Conservation (phyloP, 768 basidiomycete genomes). For the Russula sp. region DNA sequence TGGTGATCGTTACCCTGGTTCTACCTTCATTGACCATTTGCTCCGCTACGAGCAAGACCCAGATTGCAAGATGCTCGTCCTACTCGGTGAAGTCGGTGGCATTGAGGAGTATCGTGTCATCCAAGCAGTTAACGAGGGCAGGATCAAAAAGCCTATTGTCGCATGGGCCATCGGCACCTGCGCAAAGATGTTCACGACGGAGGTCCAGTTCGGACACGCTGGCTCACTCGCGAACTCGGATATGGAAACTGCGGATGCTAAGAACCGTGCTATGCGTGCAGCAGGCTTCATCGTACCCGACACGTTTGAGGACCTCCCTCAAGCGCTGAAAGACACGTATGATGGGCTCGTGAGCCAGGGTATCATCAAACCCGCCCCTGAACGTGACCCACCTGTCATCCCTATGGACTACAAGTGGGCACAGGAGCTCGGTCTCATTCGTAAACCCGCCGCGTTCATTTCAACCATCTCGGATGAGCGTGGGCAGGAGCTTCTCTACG, state of each 20-base stretch:
- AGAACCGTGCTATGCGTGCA: slow-evolving; percentile 91
- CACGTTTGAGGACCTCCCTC: slow-evolving; percentile 94
- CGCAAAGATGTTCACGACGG: slow-evolving; percentile 99
- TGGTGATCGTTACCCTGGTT: slow-evolving; percentile 97
- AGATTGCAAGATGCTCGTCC: slow-evolving; percentile 97
- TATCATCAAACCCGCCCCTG: slow-evolving; percentile 58
- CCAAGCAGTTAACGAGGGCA: slow-evolving; percentile 88
- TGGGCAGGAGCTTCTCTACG: slow-evolving; percentile 96
- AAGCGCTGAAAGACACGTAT: slow-evolving; percentile 79
- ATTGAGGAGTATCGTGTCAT: slow-evolving; percentile 99
- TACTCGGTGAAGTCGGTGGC: slow-evolving; percentile 98
- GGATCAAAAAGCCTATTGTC: slow-evolving; percentile 97
- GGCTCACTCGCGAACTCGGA: slow-evolving; percentile 98
- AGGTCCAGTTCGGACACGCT: slow-evolving; percentile 99
- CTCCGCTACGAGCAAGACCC: slow-evolving; percentile 96
- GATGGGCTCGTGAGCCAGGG: slow-evolving; percentile 69
- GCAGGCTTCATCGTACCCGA: slow-evolving; percentile 97
- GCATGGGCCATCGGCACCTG: slow-evolving; percentile 99
- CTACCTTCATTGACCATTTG: slow-evolving; percentile 98
- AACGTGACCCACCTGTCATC: slow-evolving; percentile 89
- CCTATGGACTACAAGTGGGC: slow-evolving; percentile 99
- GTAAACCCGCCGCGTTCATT: slow-evolving; percentile 98
- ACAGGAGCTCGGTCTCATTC: slow-evolving; percentile 94
- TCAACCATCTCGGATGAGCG: slow-evolving; percentile 99
- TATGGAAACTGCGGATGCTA: slow-evolving; percentile 95